Percentiles rank a stretch among this genome's conserved stretches.
Conservation (phyloP, 345 rosid genomes). For the Hirschfeldia incana region DNA sequence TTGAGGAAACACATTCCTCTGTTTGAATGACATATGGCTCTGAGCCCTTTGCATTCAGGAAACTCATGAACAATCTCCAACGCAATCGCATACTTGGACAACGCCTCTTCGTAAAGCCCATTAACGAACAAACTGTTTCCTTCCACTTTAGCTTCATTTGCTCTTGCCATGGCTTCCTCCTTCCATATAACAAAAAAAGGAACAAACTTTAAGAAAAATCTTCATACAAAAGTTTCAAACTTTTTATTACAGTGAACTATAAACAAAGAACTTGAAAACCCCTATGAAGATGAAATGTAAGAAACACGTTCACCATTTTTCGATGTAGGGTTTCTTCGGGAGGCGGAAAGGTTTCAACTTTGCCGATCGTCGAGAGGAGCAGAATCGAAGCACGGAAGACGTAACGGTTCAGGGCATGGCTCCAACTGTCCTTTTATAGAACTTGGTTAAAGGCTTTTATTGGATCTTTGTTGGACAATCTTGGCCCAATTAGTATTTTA, state of each 20-base stretch:
- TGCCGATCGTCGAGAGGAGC: slow-evolving; percentile 13
- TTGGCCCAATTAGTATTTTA: background rate
- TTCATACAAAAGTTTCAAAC: background rate
- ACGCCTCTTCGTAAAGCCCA: slow-evolving; percentile 79
- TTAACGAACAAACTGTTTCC: slow-evolving; percentile 55
- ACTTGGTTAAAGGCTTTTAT: background rate
- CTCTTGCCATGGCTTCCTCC: slow-evolving; percentile 49
- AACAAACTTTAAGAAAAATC: background rate
- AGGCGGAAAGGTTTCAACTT: slow-evolving; percentile 1
- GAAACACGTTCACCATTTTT: slow-evolving; percentile 41
- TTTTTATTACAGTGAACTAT: background rate
- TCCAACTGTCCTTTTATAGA: background rate
- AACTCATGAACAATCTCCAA: slow-evolving; percentile 50
- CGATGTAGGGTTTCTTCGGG: slow-evolving; percentile 18
- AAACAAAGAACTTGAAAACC: slow-evolving; percentile 21
- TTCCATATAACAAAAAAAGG: slow-evolving; percentile 8
- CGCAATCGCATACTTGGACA: slow-evolving; percentile 64
- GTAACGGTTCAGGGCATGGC: slow-evolving; percentile 16
- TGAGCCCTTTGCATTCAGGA: slow-evolving; percentile 51
- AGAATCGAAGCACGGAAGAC: slow-evolving; percentile 6
- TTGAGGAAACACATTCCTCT: slow-evolving; percentile 76
- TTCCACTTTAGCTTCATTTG: background rate
- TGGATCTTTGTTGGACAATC: background rate
- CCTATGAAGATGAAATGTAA: slow-evolving; percentile 2
- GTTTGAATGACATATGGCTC: slow-evolving; percentile 77